Conservation (phyloP, 768 basidiomycete genomes). For the Pholiota microspora region DNA sequence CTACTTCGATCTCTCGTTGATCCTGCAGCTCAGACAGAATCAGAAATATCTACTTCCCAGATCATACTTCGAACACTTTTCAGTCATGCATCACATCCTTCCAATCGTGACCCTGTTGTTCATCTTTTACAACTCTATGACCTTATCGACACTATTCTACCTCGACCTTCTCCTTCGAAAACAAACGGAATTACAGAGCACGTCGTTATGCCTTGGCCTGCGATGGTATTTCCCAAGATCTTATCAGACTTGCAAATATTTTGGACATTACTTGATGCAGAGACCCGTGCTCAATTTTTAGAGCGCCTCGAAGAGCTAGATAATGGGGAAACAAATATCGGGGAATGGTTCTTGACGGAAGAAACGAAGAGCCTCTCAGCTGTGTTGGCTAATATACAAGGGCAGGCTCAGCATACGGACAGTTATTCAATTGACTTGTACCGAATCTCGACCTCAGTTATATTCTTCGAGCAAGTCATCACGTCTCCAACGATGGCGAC, state of each 20-base stretch:
- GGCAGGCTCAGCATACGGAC: conserved; percentile 21
- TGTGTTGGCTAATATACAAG: conserved; percentile 22
- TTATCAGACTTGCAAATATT: conserved; percentile 55
- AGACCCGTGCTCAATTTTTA: conserved; percentile 52
- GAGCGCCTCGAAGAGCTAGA: conserved; percentile 58
- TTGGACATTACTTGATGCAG: conserved; percentile 53
- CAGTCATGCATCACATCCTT: conserved; percentile 38
- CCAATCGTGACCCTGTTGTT: conserved; percentile 52
- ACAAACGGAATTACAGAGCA: conserved; percentile 24
- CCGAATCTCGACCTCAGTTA: conserved; percentile 48
- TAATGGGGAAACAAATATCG: conserved; percentile 50
- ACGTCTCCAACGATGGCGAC: conserved; percentile 33
- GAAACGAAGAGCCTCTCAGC: conserved; percentile 53
- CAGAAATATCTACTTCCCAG: conserved; percentile 40
- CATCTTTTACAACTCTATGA: conserved; percentile 54
- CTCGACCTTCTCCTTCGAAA: conserved; percentile 22
- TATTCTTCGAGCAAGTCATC: conserved; percentile 46
- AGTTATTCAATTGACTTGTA: conserved; percentile 41
- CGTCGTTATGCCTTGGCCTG: conserved; percentile 45
- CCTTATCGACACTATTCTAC: conserved; percentile 59
- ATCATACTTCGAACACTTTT: conserved; percentile 57
- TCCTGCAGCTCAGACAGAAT: conserved; percentile 28
- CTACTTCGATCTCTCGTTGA: conserved; percentile 42
- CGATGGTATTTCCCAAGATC: conserved; percentile 53
- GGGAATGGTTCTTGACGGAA: conserved; percentile 69